These are phyloP conservation scores for Phyllosticta citriasiana DNA, from an alignment of 2,329 filamentous ascomycete genomes.

Conservation along the genomic window DNA sequence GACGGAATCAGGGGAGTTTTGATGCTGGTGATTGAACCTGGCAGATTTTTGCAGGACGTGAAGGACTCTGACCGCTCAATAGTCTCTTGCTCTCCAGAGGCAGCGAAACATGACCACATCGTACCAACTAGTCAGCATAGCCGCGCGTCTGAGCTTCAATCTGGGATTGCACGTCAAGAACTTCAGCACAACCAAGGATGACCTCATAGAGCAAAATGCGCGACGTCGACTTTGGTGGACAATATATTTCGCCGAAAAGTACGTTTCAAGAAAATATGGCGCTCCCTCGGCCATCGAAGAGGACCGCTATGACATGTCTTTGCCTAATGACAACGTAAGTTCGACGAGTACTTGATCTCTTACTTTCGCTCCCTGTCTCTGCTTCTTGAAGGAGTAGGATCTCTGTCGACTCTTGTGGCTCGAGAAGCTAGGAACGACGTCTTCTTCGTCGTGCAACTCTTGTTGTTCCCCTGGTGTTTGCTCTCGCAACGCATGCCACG, in stretches of 20 bases:
- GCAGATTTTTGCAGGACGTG: not conserved
- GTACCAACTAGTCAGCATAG: not conserved
- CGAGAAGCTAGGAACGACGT: too few species aligned
- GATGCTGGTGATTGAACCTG: not conserved
- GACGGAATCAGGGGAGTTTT: not conserved
- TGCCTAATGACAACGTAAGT: not conserved
- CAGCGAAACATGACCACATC: not conserved
- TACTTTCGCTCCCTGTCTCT: too few species aligned
- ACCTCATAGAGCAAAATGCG: not conserved
- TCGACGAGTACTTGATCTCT: not conserved
- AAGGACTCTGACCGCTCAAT: not conserved
- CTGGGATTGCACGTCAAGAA: not conserved
- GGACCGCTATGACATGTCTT: not conserved
- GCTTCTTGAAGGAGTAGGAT: too few species aligned
- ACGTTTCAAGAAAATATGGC: not conserved
- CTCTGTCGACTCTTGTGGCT: too few species aligned
- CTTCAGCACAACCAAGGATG: not conserved
- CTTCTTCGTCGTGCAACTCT: too few species aligned
- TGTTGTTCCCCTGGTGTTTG: too few species aligned
- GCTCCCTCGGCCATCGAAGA: not conserved
- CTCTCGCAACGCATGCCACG: too few species aligned
- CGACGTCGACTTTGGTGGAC: not conserved
- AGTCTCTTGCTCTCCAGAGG: not conserved
- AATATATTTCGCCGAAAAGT: not conserved
- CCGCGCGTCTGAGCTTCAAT: not conserved